Evolutionary conservation across 148 eudicot species (phyloP), one percentile per base, ranked within the genome.

Genomic region (Vaccinium corymbosum): DNA sequence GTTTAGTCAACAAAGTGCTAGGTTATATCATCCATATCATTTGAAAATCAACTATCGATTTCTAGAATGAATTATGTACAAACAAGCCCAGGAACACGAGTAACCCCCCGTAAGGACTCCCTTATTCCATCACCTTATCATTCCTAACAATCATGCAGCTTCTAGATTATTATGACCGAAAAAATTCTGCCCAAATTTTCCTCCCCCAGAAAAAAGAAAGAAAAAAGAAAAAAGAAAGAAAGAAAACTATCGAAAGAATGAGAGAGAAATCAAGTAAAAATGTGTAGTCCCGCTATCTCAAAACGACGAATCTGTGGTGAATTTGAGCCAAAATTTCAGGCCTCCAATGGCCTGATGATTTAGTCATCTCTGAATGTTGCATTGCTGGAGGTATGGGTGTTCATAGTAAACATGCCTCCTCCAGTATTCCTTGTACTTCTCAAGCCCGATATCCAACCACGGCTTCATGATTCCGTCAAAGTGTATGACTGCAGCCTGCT

Each of bases 381-480:
- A 97, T 50, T 91, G 96, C 79, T 91, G 98, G 81, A 97, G 84
- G 84, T 87, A 90, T 7, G 96, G 98, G 83, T 94, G 91, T 50
- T 90, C 90, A 53, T 87, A 93, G 74, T 92, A 84, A 81, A 92
- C 84, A 61, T 91, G 90, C 79, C 87, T 90, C 88, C 85, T 87
- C 99, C 99, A 97, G 80, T 89, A 94, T 16, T 78, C 85, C 88
- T 93, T 95, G 92, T 92, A 94, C 83, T 89, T 91, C 42, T 88
- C 93, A 20, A 92, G 79, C 62, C 98, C 97, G 53, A 94, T 93
- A 87, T 95, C 99, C 86, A 97, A 86, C 99, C 99, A 97, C 11
- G 99, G 99, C 87, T 97, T 97, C 92, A 88, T 85, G 72, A 95
- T 88, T 72, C 99, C 99, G 48, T 97, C 96, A 64, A 89, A 97